Conservation (phyloP, 208 protist genomes). For the Trypanosoma melophagium region DNA sequence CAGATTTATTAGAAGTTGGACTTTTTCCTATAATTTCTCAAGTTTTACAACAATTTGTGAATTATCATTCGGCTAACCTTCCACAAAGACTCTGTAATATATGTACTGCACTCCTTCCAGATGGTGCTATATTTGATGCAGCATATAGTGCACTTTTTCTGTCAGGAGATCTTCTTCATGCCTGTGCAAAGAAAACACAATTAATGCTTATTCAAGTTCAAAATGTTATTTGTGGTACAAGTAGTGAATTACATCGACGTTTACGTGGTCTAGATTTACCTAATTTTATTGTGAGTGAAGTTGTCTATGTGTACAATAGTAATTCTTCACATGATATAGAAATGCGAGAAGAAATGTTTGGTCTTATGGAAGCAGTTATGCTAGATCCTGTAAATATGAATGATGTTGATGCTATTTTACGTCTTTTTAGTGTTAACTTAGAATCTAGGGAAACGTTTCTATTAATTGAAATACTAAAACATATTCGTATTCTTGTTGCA, state of each 20-base stretch:
- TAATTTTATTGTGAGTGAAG: constrained; percentile 56
- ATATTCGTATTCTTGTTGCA: constrained; percentile 51
- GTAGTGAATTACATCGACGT: constrained; percentile 33
- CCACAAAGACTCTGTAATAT: constrained; percentile 52
- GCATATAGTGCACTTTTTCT: constrained; percentile 78
- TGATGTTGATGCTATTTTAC: constrained; percentile 57
- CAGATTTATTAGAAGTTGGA: constrained; percentile 55
- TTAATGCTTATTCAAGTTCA: constrained; percentile 55
- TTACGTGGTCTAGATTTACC: constrained; percentile 57
- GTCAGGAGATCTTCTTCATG: constrained; percentile 64
- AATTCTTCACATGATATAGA: constrained; percentile 16
- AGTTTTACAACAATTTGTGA: constrained; percentile 45
- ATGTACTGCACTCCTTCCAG: constrained; percentile 37
- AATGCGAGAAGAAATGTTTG: constrained; percentile 55
- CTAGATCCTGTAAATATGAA: constrained; percentile 53
- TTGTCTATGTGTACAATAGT: constrained; percentile 22
- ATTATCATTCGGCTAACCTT: constrained; percentile 28
- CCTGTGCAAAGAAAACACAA: constrained; percentile 48
- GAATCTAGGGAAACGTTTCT: constrained; percentile 20
- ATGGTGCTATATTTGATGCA: constrained; percentile 52
- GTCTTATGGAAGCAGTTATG: constrained; percentile 58
- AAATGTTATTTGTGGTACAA: constrained; percentile 25
- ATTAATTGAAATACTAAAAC: constrained; percentile 46
- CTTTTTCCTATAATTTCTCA: constrained; percentile 70
- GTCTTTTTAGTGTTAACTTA: constrained; percentile 14